Conservation (phyloP, 257 asterid genomes). For the Ilex asprella region DNA sequence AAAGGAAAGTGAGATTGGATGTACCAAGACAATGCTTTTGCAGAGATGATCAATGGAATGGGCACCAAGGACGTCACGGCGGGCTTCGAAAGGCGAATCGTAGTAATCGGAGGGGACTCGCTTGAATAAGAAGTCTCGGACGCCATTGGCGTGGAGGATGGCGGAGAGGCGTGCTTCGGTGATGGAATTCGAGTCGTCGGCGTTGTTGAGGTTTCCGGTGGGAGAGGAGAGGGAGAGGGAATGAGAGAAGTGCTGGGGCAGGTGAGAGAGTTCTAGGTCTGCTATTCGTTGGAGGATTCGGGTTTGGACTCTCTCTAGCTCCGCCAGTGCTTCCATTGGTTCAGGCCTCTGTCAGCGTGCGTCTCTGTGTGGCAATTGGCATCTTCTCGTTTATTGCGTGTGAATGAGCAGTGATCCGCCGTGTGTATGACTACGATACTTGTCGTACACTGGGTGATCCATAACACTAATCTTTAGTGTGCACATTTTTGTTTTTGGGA, state of each 20-base stretch:
- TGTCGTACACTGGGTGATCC: no score
- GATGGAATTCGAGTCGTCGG: constrained; percentile 26
- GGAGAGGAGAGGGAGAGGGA: constrained; percentile 25
- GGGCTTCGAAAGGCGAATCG: constrained; percentile 65
- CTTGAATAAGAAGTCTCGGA: constrained; percentile 62
- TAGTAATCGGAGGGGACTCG: constrained; percentile 82
- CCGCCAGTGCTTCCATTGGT: constrained; percentile 37
- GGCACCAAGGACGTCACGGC: constrained; percentile 73
- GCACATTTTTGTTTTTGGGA: no score
- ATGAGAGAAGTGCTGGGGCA: constrained; percentile 26
- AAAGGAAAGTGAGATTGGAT: not conserved
- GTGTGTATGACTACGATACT: no score
- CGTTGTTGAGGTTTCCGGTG: constrained; percentile 1
- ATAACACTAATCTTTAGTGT: no score
- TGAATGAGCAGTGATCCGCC: no score
- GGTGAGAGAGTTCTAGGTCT: constrained; percentile 43
- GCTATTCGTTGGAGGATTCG: constrained; percentile 58
- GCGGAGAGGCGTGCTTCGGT: constrained; percentile 74
- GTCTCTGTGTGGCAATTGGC: no score
- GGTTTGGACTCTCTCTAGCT: constrained; percentile 57
- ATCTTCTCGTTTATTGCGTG: no score
- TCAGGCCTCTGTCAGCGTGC: not conserved
- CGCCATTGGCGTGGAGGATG: constrained; percentile 50
- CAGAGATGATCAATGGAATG: constrained; percentile 87
- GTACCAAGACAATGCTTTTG: constrained; percentile 98